A percentile compares a stretch with the other conserved stretches of the same genome.
Evolutionary conservation across 2,329 filamentous ascomycete genomes (phyloP).

Genomic region (Curvularia sp.): DNA sequence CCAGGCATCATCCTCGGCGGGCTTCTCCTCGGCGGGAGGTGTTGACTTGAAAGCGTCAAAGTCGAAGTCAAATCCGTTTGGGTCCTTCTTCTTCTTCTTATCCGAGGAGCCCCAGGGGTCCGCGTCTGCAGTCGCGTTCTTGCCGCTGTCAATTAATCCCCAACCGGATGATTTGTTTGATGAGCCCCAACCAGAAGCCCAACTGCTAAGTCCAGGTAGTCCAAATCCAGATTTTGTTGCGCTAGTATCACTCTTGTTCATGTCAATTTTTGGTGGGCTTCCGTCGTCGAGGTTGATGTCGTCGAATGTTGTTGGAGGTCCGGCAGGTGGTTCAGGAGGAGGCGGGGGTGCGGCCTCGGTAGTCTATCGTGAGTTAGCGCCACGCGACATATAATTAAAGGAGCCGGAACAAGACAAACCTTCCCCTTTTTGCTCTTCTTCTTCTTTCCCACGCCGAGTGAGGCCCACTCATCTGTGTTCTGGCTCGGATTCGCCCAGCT

Average conservation of each 20-base stretch:
- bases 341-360: conserved; percentile 39
- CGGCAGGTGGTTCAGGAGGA: conserved; percentile 40
- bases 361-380: conserved; percentile 40
- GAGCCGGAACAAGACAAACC: conserved; percentile 45
- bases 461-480: conserved; percentile 41
- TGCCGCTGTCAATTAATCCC: conserved; percentile 37
- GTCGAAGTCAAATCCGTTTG: conserved; percentile 44
- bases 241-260: conserved; percentile 52
- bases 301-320: conserved; percentile 53
- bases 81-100: conserved; percentile 50
- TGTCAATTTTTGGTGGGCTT: conserved; percentile 55
- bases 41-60: conserved; percentile 43
- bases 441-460: conserved; percentile 40
- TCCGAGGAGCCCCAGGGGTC: conserved; percentile 43
- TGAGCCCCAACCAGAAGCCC: conserved; percentile 39
- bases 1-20: conserved; percentile 42
- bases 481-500: conserved; percentile 41
- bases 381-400: conserved; percentile 36
- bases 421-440: conserved; percentile 52
- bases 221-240: conserved; percentile 36
- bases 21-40: conserved; percentile 30
- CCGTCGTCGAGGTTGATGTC: conserved; percentile 56
- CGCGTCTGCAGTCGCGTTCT: conserved; percentile 39
- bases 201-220: conserved; percentile 31
- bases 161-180: conserved; percentile 33